These are phyloP conservation scores for Tolypocladium paradoxum DNA, from an alignment of 2,329 filamentous ascomycete species.

Conservation along the genomic window DNA sequence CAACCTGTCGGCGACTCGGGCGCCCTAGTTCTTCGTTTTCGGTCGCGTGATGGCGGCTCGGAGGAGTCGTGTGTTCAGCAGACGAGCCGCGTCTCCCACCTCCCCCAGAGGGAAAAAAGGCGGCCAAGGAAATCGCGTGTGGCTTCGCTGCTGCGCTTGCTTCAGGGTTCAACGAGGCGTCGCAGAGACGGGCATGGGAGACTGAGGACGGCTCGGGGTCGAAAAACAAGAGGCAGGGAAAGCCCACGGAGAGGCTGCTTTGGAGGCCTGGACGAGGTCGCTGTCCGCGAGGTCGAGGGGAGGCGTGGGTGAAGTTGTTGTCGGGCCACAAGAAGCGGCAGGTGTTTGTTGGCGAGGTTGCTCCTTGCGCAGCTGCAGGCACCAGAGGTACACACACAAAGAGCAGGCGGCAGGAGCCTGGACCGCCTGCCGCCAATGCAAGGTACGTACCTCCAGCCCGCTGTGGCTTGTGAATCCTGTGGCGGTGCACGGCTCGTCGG, in stretches of 20 bases:
- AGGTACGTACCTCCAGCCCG: background rate
- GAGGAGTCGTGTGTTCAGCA: conserved; percentile 3
- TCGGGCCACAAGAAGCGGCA: background rate
- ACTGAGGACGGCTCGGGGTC: background rate
- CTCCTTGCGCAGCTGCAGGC: background rate
- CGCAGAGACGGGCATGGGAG: background rate
- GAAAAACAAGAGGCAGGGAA: background rate
- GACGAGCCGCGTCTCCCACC: conserved; percentile 2
- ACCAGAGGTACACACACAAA: background rate
- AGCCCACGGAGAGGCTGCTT: background rate
- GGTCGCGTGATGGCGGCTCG: conserved; percentile 6
- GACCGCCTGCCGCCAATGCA: background rate
- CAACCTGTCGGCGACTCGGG: conserved; percentile 12
- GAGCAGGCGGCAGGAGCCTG: background rate
- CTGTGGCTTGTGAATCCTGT: background rate
- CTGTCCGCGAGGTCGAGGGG: background rate
- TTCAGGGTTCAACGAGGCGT: background rate
- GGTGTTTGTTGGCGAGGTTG: background rate
- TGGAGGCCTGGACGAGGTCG: background rate
- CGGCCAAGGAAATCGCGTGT: background rate
- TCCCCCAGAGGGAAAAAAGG: background rate
- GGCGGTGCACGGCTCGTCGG: background rate
- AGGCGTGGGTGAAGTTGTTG: background rate
- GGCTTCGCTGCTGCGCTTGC: background rate
- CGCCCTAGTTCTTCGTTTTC: conserved; percentile 10